Evolutionary conservation across 768 basidiomycete genomes (phyloP).

Genomic region (Agaricus subrufescens): DNA sequence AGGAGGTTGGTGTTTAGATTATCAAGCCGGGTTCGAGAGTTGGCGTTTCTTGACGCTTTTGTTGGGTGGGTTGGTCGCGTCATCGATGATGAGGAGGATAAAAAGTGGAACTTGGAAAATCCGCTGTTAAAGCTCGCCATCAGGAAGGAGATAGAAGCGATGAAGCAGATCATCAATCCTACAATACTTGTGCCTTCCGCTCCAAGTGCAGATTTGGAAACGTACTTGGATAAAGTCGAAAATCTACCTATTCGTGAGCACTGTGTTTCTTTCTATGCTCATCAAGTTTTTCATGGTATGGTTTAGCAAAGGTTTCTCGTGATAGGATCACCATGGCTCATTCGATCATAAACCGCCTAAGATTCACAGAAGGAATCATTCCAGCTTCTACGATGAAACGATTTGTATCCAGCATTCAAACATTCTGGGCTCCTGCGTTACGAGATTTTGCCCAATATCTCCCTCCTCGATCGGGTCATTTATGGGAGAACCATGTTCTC

Average conservation of each 20-base stretch:
- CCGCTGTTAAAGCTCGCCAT: slow-evolving; percentile 19
- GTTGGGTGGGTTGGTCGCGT: slow-evolving; percentile 31
- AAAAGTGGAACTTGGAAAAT: slow-evolving; percentile 30
- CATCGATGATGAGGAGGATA: slow-evolving; percentile 16
- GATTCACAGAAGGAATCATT: background rate
- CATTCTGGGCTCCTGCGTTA: background rate
- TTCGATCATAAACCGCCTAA: slow-evolving; percentile 1
- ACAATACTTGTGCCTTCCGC: background rate
- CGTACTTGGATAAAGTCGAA: background rate
- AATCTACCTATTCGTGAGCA: background rate
- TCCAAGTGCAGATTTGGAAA: background rate
- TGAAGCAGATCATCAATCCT: slow-evolving; percentile 4
- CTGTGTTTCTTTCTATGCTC: background rate
- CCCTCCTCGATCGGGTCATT: background rate
- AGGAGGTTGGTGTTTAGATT: slow-evolving; percentile 61
- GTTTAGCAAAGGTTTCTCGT: background rate
- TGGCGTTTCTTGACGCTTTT: slow-evolving; percentile 32
- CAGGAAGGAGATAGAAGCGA: slow-evolving; percentile 16
- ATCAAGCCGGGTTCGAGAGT: slow-evolving; percentile 45
- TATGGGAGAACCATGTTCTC: slow-evolving; percentile 1
- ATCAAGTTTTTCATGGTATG: background rate
- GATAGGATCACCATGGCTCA: background rate
- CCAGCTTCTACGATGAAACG: background rate
- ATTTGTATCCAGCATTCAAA: background rate
- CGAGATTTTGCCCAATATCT: slow-evolving; percentile 4